A percentile compares a stretch with the other conserved stretches of the same genome.
phyloP scores from a whole-genome alignment of 2,329 filamentous ascomycete species.

The Trichoderma atroviride region DNA sequence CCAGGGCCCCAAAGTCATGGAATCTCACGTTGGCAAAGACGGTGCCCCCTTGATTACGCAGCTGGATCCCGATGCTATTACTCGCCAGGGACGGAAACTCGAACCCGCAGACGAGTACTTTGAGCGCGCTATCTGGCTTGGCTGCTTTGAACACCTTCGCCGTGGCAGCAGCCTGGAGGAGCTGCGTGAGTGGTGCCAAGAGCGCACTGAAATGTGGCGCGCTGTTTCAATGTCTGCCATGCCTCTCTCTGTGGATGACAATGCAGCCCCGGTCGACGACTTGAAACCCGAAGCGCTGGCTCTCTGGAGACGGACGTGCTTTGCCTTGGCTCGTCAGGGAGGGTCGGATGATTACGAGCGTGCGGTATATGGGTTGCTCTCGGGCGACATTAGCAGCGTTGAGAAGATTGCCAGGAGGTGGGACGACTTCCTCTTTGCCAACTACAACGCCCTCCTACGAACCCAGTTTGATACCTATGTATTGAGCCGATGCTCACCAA shows the following conservation, averaged over 20 bases:
- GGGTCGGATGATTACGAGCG: slow-evolving; percentile 77
- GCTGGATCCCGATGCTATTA: slow-evolving; percentile 87
- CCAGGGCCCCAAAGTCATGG: slow-evolving; percentile 57
- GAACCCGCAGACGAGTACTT: slow-evolving; percentile 85
- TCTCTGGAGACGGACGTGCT: slow-evolving; percentile 81
- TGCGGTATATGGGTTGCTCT: slow-evolving; percentile 88
- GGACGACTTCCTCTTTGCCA: slow-evolving; percentile 85
- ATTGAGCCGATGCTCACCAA: slow-evolving; percentile 56
- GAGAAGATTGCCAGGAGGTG: slow-evolving; percentile 75
- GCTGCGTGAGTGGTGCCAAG: slow-evolving; percentile 83
- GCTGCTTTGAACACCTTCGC: slow-evolving; percentile 90
- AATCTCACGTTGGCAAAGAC: slow-evolving; percentile 60
- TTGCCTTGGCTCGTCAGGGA: slow-evolving; percentile 68
- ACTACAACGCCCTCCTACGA: slow-evolving; percentile 84
- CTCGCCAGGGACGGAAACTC: slow-evolving; percentile 73
- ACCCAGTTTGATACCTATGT: slow-evolving; percentile 77
- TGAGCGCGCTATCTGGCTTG: slow-evolving; percentile 87
- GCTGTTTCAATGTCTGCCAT: slow-evolving; percentile 79
- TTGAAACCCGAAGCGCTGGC: slow-evolving; percentile 50
- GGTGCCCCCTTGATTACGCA: slow-evolving; percentile 76
- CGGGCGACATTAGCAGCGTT: slow-evolving; percentile 78
- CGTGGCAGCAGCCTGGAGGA: slow-evolving; percentile 74
- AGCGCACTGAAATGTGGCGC: slow-evolving; percentile 86
- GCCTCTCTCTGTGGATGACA: slow-evolving; percentile 57
- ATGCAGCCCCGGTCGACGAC: slow-evolving; percentile 45